phyloP scores from a whole-genome alignment of 1,139 yeast genomes.

The Suhomyces bolitotheri region DNA sequence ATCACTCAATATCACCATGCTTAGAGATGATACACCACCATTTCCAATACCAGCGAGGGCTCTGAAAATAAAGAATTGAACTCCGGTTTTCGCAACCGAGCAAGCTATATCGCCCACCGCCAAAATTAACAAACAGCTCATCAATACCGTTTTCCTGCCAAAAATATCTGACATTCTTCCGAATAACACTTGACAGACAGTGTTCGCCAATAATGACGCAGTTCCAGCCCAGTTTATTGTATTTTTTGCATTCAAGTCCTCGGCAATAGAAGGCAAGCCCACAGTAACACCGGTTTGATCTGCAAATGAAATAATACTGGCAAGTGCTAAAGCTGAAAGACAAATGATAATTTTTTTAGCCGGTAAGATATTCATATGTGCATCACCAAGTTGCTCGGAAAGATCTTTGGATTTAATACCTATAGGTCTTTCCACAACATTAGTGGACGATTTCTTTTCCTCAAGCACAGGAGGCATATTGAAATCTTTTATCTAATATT shows the following conservation, averaged over 20 bases:
- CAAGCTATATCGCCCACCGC: slow-evolving; percentile 44
- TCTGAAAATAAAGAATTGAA: slow-evolving; percentile 41
- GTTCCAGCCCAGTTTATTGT: slow-evolving; percentile 52
- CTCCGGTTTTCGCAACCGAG: slow-evolving; percentile 40
- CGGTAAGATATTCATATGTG: slow-evolving; percentile 38
- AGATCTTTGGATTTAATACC: slow-evolving; percentile 15
- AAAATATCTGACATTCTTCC: slow-evolving; percentile 47
- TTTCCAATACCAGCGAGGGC: slow-evolving; percentile 48
- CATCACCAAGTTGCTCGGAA: slow-evolving; percentile 37
- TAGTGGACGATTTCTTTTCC: slow-evolving; percentile 3
- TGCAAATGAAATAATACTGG: slow-evolving; percentile 32
- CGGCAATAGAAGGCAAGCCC: slow-evolving; percentile 42
- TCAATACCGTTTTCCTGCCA: slow-evolving; percentile 45
- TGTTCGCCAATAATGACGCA: slow-evolving; percentile 46
- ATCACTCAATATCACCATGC: slow-evolving; percentile 48
- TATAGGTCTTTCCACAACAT: slow-evolving; percentile 5
- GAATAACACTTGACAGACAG: slow-evolving; percentile 44
- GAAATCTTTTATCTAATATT: too few species aligned
- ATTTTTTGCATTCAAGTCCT: slow-evolving; percentile 36
- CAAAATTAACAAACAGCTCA: slow-evolving; percentile 35
- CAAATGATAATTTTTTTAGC: slow-evolving; percentile 31
- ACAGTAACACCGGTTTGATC: slow-evolving; percentile 47
- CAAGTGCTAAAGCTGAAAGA: slow-evolving; percentile 29
- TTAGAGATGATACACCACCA: slow-evolving; percentile 45
- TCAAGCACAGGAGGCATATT: background rate